phyloP scores from a whole-genome alignment of 306 rosid genomes.

The Ceratonia siliqua region DNA sequence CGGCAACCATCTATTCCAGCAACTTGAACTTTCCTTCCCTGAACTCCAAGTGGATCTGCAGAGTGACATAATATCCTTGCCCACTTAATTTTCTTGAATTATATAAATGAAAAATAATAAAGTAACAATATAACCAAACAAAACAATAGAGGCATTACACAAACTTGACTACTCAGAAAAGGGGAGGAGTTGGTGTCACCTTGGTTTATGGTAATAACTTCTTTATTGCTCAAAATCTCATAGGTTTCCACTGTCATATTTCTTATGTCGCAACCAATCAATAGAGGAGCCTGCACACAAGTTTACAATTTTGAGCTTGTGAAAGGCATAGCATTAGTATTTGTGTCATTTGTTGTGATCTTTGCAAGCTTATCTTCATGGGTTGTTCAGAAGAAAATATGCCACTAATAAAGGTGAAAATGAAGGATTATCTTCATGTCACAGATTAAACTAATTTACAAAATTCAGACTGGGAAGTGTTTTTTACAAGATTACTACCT shows the following conservation, averaged over 20 bases:
- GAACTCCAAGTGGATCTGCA: constrained; percentile 88
- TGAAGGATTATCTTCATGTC: constrained; percentile 3
- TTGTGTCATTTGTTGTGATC: not conserved
- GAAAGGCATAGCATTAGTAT: constrained; percentile 17
- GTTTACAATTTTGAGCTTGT: constrained; percentile 30
- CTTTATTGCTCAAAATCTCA: constrained; percentile 70
- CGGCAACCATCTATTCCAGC: constrained; percentile 64
- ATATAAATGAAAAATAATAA: constrained; percentile 14
- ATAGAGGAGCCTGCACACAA: constrained; percentile 85
- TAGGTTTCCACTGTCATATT: constrained; percentile 72
- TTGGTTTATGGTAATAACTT: constrained; percentile 90
- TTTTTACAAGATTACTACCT: not conserved
- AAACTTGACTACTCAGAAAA: constrained; percentile 13
- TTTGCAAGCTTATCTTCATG: constrained; percentile 23
- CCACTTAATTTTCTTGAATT: constrained; percentile 11
- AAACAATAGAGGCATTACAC: constrained; percentile 8
- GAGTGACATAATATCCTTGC: constrained; percentile 21
- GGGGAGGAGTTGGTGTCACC: constrained; percentile 46
- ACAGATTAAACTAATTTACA: constrained; percentile 10
- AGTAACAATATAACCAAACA: constrained; percentile 1
- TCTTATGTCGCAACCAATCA: constrained; percentile 85
- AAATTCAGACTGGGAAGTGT: not conserved
- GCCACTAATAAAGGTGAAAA: not conserved
- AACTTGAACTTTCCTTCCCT: constrained; percentile 79
- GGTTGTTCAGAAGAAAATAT: constrained; percentile 23